Evolutionary conservation across 768 basidiomycete species (phyloP).

Genomic region (Pleurotus tuoliensis): DNA sequence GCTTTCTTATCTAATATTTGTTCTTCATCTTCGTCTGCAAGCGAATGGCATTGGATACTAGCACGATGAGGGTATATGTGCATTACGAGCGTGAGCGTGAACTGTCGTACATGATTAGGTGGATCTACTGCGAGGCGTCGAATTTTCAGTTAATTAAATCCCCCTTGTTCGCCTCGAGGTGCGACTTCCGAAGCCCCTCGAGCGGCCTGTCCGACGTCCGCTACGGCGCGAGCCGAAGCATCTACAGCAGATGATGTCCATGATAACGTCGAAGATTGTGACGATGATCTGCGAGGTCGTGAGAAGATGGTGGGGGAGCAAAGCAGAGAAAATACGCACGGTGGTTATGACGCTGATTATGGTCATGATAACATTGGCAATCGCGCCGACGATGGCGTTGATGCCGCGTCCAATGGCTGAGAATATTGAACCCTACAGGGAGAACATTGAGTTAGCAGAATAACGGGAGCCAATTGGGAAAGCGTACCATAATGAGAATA

Average conservation of each 20-base stretch:
- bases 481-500: no score
- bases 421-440: constrained; percentile 51
- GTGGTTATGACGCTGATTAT: constrained; percentile 56
- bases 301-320: background rate
- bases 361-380: constrained; percentile 55
- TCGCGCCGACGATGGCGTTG: constrained; percentile 55
- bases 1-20: no score
- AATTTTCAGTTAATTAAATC: no score
- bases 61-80: no score
- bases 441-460: no score
- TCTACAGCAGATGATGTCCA: constrained; percentile 50
- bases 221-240: constrained; percentile 20
- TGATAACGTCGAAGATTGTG: constrained; percentile 59
- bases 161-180: no score
- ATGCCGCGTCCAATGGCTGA: constrained; percentile 64
- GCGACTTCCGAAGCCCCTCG: background rate
- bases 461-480: no score
- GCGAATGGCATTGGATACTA: no score
- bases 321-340: constrained; percentile 31
- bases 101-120: no score
- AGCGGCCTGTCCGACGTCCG: background rate
- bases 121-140: no score
- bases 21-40: no score
- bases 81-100: no score
- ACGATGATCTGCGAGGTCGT: constrained; percentile 46